Conservation (phyloP, 352 stramenopile genomes). For the Phytophthora ramorum region DNA sequence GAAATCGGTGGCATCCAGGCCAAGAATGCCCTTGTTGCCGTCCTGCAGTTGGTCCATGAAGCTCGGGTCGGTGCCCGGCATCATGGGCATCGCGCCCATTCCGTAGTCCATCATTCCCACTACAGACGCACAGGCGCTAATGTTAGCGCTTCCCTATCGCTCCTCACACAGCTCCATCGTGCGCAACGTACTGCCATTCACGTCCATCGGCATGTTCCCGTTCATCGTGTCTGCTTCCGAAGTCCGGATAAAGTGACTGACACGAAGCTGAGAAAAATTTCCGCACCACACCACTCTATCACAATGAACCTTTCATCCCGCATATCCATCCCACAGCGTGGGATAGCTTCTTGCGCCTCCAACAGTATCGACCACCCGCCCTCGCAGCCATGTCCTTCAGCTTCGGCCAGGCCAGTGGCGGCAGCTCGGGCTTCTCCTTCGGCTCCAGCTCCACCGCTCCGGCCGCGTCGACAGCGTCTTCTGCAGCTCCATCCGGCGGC, state of each 20-base stretch:
- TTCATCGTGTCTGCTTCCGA: slow-evolving; percentile 23
- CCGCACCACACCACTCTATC: neutral
- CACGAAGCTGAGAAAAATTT: slow-evolving; percentile 12
- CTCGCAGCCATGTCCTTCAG: slow-evolving; percentile 49
- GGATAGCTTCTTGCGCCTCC: neutral
- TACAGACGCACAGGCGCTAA: slow-evolving; percentile 33
- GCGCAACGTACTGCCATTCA: slow-evolving; percentile 36
- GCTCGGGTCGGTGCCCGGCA: slow-evolving; percentile 34
- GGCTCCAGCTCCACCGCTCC: slow-evolving; percentile 18
- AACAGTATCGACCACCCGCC: slow-evolving; percentile 1
- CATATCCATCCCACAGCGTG: neutral
- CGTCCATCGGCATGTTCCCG: slow-evolving; percentile 43
- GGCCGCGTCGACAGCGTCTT: slow-evolving; percentile 10
- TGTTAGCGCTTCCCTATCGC: neutral
- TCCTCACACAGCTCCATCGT: neutral
- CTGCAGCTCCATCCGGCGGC: slow-evolving; percentile 16
- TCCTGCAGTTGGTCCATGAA: slow-evolving; percentile 73
- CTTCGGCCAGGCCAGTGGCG: slow-evolving; percentile 32
- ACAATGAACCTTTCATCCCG: neutral
- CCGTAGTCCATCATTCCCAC: slow-evolving; percentile 63
- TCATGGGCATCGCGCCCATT: slow-evolving; percentile 58
- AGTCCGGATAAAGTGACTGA: slow-evolving; percentile 14
- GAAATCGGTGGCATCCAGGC: slow-evolving; percentile 30
- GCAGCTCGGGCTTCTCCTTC: slow-evolving; percentile 36
- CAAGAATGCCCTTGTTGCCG: slow-evolving; percentile 27